Percentiles rank a stretch among this genome's conserved stretches.
These are phyloP conservation scores for Aristolochia californica DNA, from an alignment of 164 flowering plant genomes.

Conservation along the genomic window DNA sequence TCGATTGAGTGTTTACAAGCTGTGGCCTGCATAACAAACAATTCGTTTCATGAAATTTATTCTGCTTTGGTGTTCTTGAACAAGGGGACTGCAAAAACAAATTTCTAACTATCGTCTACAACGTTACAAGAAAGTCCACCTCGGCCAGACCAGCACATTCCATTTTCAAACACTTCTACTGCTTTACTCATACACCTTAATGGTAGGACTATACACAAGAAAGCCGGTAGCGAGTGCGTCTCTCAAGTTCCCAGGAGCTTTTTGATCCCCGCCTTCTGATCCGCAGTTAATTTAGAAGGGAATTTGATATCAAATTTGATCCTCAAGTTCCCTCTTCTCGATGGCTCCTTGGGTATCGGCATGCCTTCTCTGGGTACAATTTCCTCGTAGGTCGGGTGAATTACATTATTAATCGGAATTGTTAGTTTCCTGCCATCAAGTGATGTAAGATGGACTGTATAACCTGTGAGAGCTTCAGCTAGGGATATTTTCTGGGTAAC, in stretches of 20 bases:
- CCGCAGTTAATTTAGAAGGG: conserved; percentile 45
- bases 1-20: no score
- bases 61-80: no score
- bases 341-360: conserved; percentile 73
- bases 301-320: conserved; percentile 65
- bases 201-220: not conserved
- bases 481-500: conserved; percentile 45
- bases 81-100: no score
- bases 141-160: no score
- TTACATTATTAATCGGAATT: conserved; percentile 44
- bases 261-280: conserved; percentile 59
- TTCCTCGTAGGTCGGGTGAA: conserved; percentile 59
- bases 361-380: conserved; percentile 68
- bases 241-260: conserved; percentile 26
- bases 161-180: no score
- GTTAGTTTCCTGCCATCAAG: conserved; percentile 63
- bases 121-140: no score
- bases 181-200: not conserved
- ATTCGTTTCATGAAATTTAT: no score
- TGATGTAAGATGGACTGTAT: conserved; percentile 44
- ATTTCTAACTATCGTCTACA: no score
- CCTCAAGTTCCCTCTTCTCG: conserved; percentile 55
- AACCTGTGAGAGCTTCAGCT: conserved; percentile 59
- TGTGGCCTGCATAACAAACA: no score
- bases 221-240: not conserved